Percentiles rank a stretch among this genome's conserved stretches.
Conservation (phyloP, 2,329 filamentous ascomycete species). For the Fusarium xylarioides region DNA sequence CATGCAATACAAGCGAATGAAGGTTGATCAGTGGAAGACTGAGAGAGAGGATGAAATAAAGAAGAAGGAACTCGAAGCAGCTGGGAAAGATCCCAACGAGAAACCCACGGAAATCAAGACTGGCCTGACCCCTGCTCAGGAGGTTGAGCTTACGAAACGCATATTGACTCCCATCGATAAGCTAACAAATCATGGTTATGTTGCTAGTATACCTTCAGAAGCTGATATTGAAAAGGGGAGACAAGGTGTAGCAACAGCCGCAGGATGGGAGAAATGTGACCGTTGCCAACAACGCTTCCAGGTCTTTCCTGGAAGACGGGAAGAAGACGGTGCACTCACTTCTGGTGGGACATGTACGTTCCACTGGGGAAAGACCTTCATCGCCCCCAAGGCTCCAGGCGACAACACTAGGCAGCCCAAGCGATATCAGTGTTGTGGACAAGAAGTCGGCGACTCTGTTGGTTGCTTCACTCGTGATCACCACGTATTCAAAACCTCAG, state of each 20-base stretch:
- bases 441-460: constrained; percentile 73
- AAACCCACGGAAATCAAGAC: constrained; percentile 69
- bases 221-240: constrained; percentile 73
- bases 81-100: constrained; percentile 45
- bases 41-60: constrained; percentile 59
- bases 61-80: constrained; percentile 44
- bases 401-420: constrained; percentile 66
- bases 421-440: constrained; percentile 81
- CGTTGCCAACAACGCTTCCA: constrained; percentile 88
- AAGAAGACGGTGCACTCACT: constrained; percentile 77
- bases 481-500: constrained; percentile 89
- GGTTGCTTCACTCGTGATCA: constrained; percentile 77
- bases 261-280: constrained; percentile 88
- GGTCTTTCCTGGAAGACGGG: constrained; percentile 85
- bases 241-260: constrained; percentile 70
- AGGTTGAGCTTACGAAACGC: constrained; percentile 70
- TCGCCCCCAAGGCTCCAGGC: constrained; percentile 65
- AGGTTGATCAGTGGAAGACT: constrained; percentile 73
- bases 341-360: constrained; percentile 81
- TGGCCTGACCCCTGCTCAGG: constrained; percentile 72
- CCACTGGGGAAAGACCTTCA: constrained; percentile 78
- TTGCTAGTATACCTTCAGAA: constrained; percentile 71
- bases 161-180: constrained; percentile 71
- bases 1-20: constrained; percentile 79
- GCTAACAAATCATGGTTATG: constrained; percentile 78